phyloP scores from a whole-genome alignment of 1,284 basidiomycete species.

The Cryptococcus sp. region DNA sequence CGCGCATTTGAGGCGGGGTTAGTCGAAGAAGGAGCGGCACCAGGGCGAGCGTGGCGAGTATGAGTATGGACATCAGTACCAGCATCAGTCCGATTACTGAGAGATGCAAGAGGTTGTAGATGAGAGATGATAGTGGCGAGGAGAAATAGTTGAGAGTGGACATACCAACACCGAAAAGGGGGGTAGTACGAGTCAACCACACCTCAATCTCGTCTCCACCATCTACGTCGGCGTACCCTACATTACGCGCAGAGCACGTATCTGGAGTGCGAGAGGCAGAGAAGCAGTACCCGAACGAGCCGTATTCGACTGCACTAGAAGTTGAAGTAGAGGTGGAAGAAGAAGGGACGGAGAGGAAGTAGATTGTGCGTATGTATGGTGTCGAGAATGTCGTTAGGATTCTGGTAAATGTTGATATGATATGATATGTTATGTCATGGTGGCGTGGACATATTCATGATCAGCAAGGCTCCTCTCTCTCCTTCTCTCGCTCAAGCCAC shows the following conservation, averaged over 20 bases:
- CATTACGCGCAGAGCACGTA: not conserved
- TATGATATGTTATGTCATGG: not conserved
- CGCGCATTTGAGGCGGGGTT: no score
- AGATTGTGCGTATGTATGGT: conserved; percentile 32
- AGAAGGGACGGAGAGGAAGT: conserved; percentile 18
- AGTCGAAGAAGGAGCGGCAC: no score
- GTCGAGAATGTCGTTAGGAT: conserved; percentile 33
- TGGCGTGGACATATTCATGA: no score
- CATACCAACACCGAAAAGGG: conserved; percentile 35
- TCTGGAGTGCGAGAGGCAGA: not conserved
- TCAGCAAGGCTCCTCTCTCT: not conserved
- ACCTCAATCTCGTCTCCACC: conserved; percentile 14
- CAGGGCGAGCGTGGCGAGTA: no score
- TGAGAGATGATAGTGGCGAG: no score
- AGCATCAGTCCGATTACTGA: no score
- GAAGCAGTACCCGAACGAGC: conserved; percentile 32
- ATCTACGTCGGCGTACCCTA: not conserved
- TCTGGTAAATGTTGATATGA: conserved; percentile 8
- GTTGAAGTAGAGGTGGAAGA: not conserved
- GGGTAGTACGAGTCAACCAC: conserved; percentile 28
- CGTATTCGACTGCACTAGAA: conserved; percentile 13
- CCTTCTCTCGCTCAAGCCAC: no score
- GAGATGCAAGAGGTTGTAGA: no score
- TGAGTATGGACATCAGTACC: no score
- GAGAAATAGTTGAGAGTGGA: not conserved